Conservation (phyloP, 129 eudicot genomes). For the Helianthus tuberosus region DNA sequence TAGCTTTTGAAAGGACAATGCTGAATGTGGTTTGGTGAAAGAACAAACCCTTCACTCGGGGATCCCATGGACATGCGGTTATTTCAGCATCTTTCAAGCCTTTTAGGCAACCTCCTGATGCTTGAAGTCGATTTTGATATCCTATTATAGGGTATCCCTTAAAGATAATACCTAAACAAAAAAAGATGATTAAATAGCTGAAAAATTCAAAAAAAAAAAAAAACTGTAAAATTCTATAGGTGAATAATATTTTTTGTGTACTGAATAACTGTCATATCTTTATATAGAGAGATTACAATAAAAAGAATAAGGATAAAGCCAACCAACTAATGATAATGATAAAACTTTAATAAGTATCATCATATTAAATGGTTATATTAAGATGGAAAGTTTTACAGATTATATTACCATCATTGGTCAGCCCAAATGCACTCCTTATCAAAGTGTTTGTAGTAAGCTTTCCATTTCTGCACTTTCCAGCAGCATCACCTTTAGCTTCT, state of each 20-base stretch:
- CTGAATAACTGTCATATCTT: no score
- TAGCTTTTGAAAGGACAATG: slow-evolving; percentile 54
- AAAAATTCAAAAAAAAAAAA: neutral
- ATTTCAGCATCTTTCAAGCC: slow-evolving; percentile 45
- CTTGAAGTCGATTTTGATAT: slow-evolving; percentile 72
- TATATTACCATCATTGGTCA: slow-evolving; percentile 65
- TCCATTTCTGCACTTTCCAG: slow-evolving; percentile 62
- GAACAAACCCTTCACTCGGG: slow-evolving; percentile 65
- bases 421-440: slow-evolving; percentile 50
- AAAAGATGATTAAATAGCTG: neutral
- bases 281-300: no score
- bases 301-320: no score
- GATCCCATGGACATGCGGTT: slow-evolving; percentile 82
- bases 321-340: no score
- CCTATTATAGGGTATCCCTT: slow-evolving; percentile 75
- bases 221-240: no score
- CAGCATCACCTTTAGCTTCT: slow-evolving; percentile 48
- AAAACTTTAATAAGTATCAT: no score
- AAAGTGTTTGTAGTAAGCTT: slow-evolving; percentile 46
- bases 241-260: no score
- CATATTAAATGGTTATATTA: neutral
- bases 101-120: slow-evolving; percentile 78
- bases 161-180: slow-evolving; percentile 40
- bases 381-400: neutral
- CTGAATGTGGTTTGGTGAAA: slow-evolving; percentile 69